Conservation (phyloP, 768 basidiomycete species). For the Boletus subparvulus region DNA sequence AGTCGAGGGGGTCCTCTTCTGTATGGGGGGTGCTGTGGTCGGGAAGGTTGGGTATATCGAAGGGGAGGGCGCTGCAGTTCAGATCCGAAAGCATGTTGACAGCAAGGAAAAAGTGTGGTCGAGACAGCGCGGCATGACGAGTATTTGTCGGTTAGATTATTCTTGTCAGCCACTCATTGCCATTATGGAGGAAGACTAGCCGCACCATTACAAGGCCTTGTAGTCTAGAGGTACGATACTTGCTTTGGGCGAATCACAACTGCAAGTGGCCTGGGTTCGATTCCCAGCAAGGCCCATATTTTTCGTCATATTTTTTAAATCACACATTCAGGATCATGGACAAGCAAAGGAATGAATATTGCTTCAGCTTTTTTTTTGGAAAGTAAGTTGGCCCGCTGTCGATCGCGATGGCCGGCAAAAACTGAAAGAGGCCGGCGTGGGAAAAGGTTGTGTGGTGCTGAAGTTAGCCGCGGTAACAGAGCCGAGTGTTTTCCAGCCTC, state of each 20-base stretch:
- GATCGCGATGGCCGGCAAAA: not conserved
- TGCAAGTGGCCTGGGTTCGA: slow-evolving; percentile 41
- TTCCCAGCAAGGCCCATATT: slow-evolving; percentile 36
- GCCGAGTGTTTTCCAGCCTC: slow-evolving; percentile 23
- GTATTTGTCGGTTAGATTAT: not conserved
- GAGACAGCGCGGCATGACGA: not conserved
- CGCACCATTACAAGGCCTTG: slow-evolving; percentile 16
- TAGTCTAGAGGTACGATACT: slow-evolving; percentile 41
- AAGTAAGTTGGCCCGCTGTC: not conserved
- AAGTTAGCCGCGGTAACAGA: slow-evolving; percentile 29
- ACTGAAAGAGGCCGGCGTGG: slow-evolving; percentile 18
- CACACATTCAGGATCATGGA: no score
- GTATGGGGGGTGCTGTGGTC: not conserved
- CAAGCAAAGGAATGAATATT: no score
- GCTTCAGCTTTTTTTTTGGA: not conserved
- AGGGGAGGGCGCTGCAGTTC: slow-evolving; percentile 2
- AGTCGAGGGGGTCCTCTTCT: slow-evolving; percentile 9
- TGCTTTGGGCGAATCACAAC: slow-evolving; percentile 34
- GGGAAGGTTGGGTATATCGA: slow-evolving; percentile 1
- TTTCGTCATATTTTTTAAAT: not conserved
- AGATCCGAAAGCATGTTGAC: slow-evolving; percentile 27
- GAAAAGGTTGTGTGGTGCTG: slow-evolving; percentile 12
- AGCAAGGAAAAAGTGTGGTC: not conserved
- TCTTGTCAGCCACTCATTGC: slow-evolving; percentile 18
- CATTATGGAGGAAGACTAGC: not conserved